A percentile compares a stretch with the other conserved stretches of the same genome.
Conservation (phyloP, 148 eudicot genomes). For the Vaccinium vitisidaea region DNA sequence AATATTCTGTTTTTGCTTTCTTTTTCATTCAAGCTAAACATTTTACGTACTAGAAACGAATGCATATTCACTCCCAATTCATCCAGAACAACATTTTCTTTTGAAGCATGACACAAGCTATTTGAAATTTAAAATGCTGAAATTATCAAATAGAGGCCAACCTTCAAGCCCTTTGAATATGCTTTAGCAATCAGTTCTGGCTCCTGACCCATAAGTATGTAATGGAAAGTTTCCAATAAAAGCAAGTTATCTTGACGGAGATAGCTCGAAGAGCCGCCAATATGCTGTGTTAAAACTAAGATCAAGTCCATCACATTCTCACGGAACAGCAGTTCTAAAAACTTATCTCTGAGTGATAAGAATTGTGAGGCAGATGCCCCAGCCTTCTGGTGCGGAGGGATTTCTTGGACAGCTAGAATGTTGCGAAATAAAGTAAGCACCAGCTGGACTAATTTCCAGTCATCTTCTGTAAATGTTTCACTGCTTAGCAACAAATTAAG, state of each 20-base stretch:
- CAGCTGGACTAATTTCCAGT: constrained; percentile 92
- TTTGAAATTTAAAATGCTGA: constrained; percentile 7
- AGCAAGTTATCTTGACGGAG: constrained; percentile 90
- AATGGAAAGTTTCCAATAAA: constrained; percentile 67
- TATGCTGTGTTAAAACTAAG: constrained; percentile 69
- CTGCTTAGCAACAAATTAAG: constrained; percentile 35
- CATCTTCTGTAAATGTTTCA: constrained; percentile 83
- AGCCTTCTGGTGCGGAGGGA: constrained; percentile 61
- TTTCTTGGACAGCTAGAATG: constrained; percentile 74
- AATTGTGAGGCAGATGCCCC: constrained; percentile 62
- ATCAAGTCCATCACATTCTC: constrained; percentile 95
- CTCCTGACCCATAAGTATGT: constrained; percentile 74
- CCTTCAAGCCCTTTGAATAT: constrained; percentile 51
- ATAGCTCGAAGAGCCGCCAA: constrained; percentile 62
- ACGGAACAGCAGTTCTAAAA: constrained; percentile 65
- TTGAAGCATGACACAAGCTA: neutral
- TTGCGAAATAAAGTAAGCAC: constrained; percentile 89
- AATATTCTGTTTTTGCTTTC: neutral
- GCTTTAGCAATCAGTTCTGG: constrained; percentile 78
- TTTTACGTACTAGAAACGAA: neutral
- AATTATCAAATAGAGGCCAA: constrained; percentile 27
- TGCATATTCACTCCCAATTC: neutral
- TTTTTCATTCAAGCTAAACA: neutral
- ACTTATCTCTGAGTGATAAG: constrained; percentile 64
- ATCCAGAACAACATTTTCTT: neutral